Conservation (phyloP, 176 grass and related monocot species). For the Dactylis glomerata region DNA sequence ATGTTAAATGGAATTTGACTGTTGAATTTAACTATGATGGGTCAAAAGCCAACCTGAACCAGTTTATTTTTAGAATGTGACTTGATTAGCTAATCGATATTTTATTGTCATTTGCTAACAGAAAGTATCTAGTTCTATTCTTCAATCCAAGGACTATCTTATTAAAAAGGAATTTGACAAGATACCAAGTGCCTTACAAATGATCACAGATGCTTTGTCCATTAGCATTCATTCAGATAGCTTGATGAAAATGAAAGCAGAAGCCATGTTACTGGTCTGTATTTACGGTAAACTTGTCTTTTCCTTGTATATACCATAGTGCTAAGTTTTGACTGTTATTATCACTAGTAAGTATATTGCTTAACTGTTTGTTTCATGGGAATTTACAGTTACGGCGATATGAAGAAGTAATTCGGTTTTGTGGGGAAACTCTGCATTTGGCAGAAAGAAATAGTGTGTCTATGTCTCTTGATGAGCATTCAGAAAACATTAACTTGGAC, state of each 20-base stretch:
- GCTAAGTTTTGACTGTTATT: background rate
- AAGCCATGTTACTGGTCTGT: slow-evolving; percentile 74
- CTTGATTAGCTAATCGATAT: slow-evolving; percentile 21
- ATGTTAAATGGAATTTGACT: slow-evolving; percentile 17
- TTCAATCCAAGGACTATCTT: slow-evolving; percentile 57
- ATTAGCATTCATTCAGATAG: slow-evolving; percentile 68
- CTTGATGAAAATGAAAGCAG: slow-evolving; percentile 88
- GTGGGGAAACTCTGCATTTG: slow-evolving; percentile 47
- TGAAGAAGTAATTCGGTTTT: slow-evolving; percentile 72
- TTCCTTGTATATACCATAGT: slow-evolving; percentile 8
- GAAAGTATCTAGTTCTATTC: slow-evolving; percentile 59
- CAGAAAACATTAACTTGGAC: slow-evolving; percentile 22
- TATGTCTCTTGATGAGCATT: slow-evolving; percentile 21
- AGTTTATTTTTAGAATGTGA: background rate
- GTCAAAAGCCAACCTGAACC: background rate
- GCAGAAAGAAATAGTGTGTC: slow-evolving; percentile 55
- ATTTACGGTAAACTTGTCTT: slow-evolving; percentile 62
- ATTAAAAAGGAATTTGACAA: slow-evolving; percentile 47
- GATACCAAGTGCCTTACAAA: slow-evolving; percentile 55
- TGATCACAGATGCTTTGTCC: slow-evolving; percentile 71
- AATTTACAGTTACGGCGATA: slow-evolving; percentile 58
- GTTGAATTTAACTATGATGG: background rate
- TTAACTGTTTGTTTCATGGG: slow-evolving; percentile 30
- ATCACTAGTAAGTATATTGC: background rate
- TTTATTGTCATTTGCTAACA: slow-evolving; percentile 38